These are phyloP conservation scores for Chamaecrista fasciculata DNA, from an alignment of 306 rosid species.

Conservation along the genomic window DNA sequence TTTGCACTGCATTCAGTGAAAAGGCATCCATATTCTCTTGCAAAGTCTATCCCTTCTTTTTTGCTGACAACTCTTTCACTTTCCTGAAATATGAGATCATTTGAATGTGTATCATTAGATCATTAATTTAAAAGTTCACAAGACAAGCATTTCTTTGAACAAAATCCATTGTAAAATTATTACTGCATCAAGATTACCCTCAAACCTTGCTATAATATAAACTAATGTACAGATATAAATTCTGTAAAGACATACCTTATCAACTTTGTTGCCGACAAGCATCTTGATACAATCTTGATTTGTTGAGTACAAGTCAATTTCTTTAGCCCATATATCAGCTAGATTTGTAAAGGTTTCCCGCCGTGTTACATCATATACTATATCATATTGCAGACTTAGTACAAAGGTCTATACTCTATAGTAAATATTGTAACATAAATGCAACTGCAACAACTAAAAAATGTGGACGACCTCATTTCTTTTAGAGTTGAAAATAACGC, in stretches of 20 bases:
- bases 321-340: slow-evolving; percentile 86
- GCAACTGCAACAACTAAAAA: neutral
- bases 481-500: slow-evolving; percentile 9
- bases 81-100: slow-evolving; percentile 49
- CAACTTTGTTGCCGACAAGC: slow-evolving; percentile 83
- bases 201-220: neutral
- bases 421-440: slow-evolving; percentile 2
- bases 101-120: neutral
- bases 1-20: slow-evolving; percentile 78
- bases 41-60: slow-evolving; percentile 68
- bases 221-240: slow-evolving; percentile 1
- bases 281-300: slow-evolving; percentile 81
- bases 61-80: slow-evolving; percentile 70
- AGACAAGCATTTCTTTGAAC: neutral
- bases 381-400: slow-evolving; percentile 27
- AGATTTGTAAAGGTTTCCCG: slow-evolving; percentile 71
- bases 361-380: slow-evolving; percentile 74
- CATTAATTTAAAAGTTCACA: slow-evolving; percentile 4
- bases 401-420: neutral
- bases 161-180: neutral
- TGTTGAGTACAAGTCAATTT: slow-evolving; percentile 71
- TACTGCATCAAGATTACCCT: neutral
- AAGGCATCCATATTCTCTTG: slow-evolving; percentile 75
- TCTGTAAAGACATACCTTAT: slow-evolving; percentile 45
- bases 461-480: neutral